These are phyloP conservation scores for Phoma herbarum DNA, from an alignment of 2,329 filamentous ascomycete species.

Conservation along the genomic window DNA sequence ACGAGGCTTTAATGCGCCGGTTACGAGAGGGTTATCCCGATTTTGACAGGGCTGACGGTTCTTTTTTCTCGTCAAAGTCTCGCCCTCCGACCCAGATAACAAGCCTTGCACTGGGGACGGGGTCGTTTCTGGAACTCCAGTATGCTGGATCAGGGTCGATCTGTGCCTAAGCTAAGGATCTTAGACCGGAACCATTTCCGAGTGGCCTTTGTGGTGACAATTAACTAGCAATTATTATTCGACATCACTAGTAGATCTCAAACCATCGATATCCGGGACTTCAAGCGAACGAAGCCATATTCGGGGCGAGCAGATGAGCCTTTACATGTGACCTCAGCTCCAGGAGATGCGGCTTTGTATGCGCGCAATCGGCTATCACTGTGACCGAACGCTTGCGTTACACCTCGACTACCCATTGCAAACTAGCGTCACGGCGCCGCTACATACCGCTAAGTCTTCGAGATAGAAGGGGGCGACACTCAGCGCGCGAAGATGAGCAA, in stretches of 20 bases:
- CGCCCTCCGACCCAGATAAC: background rate
- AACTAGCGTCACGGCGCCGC: no score
- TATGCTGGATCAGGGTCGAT: background rate
- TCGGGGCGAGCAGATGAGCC: background rate
- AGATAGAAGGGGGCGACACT: background rate
- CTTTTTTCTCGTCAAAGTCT: background rate
- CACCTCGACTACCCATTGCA: background rate
- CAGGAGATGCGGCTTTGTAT: background rate
- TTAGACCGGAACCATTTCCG: background rate
- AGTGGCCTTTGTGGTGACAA: background rate
- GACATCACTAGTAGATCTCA: background rate
- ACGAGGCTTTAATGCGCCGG: no score
- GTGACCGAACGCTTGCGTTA: no score
- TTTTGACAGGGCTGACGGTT: no score
- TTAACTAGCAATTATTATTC: background rate
- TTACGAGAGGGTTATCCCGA: no score
- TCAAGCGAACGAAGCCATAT: background rate
- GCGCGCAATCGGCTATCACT: background rate
- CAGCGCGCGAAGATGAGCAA: no score
- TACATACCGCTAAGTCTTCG: background rate
- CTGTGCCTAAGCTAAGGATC: background rate
- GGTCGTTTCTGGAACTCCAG: background rate
- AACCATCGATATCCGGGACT: background rate
- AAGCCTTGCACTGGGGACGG: background rate
- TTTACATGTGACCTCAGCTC: background rate